These are phyloP conservation scores for Amphicarpaea edgeworthii DNA, from an alignment of 306 rosid species.

Conservation along the genomic window DNA sequence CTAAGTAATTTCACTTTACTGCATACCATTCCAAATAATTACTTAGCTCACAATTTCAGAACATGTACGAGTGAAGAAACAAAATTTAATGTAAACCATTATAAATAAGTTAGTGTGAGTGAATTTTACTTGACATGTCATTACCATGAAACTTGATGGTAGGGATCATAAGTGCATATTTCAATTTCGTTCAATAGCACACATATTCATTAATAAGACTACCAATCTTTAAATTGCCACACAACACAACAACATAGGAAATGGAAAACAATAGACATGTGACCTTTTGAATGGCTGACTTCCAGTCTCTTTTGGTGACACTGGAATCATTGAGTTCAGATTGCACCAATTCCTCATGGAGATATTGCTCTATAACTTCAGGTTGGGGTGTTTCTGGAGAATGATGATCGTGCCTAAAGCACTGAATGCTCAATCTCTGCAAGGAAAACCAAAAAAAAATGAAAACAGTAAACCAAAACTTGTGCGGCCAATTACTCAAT, in stretches of 20 bases:
- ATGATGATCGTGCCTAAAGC: conserved; percentile 76
- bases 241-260: background rate
- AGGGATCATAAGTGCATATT: conserved; percentile 6
- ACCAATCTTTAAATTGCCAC: conserved; percentile 17
- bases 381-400: conserved; percentile 68
- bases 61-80: conserved; percentile 1
- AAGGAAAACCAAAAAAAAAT: conserved; percentile 35
- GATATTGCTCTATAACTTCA: conserved; percentile 55
- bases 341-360: conserved; percentile 61
- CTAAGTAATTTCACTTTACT: conserved; percentile 4
- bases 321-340: conserved; percentile 56
- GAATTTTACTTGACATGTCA: conserved; percentile 31
- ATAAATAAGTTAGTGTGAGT: background rate
- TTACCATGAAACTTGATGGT: background rate
- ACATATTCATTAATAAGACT: background rate
- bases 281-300: conserved; percentile 59
- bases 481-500: background rate
- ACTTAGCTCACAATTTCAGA: conserved; percentile 25
- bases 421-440: conserved; percentile 76
- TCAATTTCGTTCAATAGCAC: conserved; percentile 25
- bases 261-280: conserved; percentile 4
- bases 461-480: background rate
- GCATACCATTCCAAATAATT: background rate
- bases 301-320: conserved; percentile 55
- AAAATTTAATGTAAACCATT: conserved; percentile 9